Base-by-base conservation (phyloP, 495 filamentous ascomycete genomes). In the Viridothelium virens region DNA sequence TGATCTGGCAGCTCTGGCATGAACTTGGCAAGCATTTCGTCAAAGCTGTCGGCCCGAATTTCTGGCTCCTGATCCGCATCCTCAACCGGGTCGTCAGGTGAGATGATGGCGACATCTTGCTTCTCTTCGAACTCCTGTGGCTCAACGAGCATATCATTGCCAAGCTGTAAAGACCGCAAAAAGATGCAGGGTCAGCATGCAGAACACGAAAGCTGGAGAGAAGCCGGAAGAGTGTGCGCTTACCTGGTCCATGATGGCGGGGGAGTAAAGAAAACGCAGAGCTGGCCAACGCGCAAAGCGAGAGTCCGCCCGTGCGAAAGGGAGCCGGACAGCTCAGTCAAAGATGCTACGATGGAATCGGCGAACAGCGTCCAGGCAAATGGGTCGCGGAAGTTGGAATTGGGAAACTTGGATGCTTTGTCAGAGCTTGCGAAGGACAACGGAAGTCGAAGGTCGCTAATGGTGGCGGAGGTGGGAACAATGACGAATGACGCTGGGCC, bases 91-190 rank as follows among this genome's bases (percentile, higher is more conserved):
- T 82, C 78, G 61, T 89, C 88, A 63, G 89, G 87, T 69, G 85
- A 87, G 77, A 97, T 95, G 76, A 90, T 89, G 67, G 90, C 87
- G 70, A 92, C 87, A 75, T 92, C 87, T 65, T 90, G 87, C 74
- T 89, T 87, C 75, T 96, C 94, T 78, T 86, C 84, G 53, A 78
- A 78, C 68, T 86, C 78, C 64, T 66, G 83, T 75, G 72, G 80
- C 56, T 79, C 81, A 66, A 86, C 80, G 74, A 87, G 86, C 73
- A 78, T 74, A 63, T 77, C 77, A 70, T 70, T 76, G 85, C 84
- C 78, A 61, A 79, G 69, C 69, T 76, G 66, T 68, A 88, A 86
- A 66, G 87, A 87, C 33, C 67, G 88, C 83, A 79, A 80, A 38
- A 77, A 76, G 16, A n/a, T 33, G 33, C 63, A 7, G 11, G 47